phyloP scores from a whole-genome alignment of 2,329 filamentous ascomycete species.

The Fonsecaea multimorphosa region DNA sequence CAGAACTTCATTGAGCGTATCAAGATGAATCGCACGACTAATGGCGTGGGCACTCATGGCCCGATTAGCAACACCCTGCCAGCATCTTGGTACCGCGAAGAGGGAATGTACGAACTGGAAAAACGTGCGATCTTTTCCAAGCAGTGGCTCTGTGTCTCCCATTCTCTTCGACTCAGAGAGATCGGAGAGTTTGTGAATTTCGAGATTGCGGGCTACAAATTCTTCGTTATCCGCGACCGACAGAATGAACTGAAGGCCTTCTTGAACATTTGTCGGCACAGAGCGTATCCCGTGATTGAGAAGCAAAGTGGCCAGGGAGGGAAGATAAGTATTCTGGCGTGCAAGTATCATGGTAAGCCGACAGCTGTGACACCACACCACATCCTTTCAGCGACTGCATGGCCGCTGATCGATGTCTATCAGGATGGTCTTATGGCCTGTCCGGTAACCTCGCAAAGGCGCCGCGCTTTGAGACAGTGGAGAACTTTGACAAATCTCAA shows the following conservation, averaged over 20 bases:
- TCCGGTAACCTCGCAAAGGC: constrained; percentile 66
- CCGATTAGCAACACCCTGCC: constrained; percentile 44
- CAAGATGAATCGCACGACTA: background rate
- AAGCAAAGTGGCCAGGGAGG: constrained; percentile 31
- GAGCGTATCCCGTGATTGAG: constrained; percentile 62
- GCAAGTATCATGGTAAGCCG: constrained; percentile 62
- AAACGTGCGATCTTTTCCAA: constrained; percentile 58
- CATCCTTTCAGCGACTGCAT: background rate
- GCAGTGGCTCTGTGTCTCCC: constrained; percentile 53
- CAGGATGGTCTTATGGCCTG: constrained; percentile 63
- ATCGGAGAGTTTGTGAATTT: constrained; percentile 50
- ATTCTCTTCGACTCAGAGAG: constrained; percentile 55
- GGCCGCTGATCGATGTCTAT: constrained; percentile 40
- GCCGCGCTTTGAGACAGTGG: constrained; percentile 62
- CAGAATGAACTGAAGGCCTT: constrained; percentile 63
- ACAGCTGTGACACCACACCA: background rate
- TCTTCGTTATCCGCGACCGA: constrained; percentile 60
- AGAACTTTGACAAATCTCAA: constrained; percentile 62
- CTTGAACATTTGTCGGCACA: constrained; percentile 68
- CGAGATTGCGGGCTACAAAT: constrained; percentile 57
- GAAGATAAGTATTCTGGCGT: constrained; percentile 56
- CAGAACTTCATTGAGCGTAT: background rate
- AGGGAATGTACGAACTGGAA: constrained; percentile 58
- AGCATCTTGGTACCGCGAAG: constrained; percentile 59
- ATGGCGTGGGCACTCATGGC: constrained; percentile 5